Percentiles rank a stretch among this genome's conserved stretches.
These are phyloP conservation scores for Alternaria arbusti DNA, from an alignment of 2,329 filamentous ascomycete genomes.

Conservation along the genomic window DNA sequence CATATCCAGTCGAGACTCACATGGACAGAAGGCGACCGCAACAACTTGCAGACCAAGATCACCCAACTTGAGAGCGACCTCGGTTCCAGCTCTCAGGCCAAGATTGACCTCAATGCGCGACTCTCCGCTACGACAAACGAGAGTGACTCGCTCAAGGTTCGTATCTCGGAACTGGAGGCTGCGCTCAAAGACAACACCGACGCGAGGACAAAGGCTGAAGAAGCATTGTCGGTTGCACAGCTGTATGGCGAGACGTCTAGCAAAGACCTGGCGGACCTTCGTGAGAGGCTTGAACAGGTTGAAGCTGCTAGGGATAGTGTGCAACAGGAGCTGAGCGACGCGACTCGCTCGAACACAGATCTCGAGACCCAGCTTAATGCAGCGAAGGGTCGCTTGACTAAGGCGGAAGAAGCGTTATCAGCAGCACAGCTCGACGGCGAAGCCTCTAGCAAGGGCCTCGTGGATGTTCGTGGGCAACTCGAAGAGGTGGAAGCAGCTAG, in stretches of 20 bases:
- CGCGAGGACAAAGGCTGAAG: slow-evolving; percentile 13
- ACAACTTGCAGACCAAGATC: slow-evolving; percentile 9
- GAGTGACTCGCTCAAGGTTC: slow-evolving; percentile 12
- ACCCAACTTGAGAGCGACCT: slow-evolving; percentile 16
- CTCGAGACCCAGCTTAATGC: slow-evolving; percentile 15
- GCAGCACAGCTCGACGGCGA: slow-evolving; percentile 13
- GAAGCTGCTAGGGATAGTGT: slow-evolving; percentile 11
- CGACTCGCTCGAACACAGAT: not conserved
- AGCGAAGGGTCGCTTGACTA: slow-evolving; percentile 14
- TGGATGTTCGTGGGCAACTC: slow-evolving; percentile 16
- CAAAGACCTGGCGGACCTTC: slow-evolving; percentile 15
- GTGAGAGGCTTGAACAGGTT: slow-evolving; percentile 7
- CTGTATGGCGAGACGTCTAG: slow-evolving; percentile 14
- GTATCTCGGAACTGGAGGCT: slow-evolving; percentile 21
- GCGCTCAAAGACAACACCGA: slow-evolving; percentile 7
- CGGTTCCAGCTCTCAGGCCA: slow-evolving; percentile 1
- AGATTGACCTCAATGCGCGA: slow-evolving; percentile 7
- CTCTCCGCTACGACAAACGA: slow-evolving; percentile 18
- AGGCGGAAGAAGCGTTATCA: slow-evolving; percentile 16
- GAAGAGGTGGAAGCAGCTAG: slow-evolving; percentile 10
- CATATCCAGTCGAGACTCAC: slow-evolving; percentile 7
- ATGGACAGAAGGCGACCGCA: slow-evolving; percentile 7
- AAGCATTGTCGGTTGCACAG: slow-evolving; percentile 10
- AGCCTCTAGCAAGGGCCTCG: slow-evolving; percentile 13
- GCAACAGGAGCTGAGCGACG: slow-evolving; percentile 13